Evolutionary conservation across 176 grass and related monocot species (phyloP).

Genomic region (Triticum turgidum): DNA sequence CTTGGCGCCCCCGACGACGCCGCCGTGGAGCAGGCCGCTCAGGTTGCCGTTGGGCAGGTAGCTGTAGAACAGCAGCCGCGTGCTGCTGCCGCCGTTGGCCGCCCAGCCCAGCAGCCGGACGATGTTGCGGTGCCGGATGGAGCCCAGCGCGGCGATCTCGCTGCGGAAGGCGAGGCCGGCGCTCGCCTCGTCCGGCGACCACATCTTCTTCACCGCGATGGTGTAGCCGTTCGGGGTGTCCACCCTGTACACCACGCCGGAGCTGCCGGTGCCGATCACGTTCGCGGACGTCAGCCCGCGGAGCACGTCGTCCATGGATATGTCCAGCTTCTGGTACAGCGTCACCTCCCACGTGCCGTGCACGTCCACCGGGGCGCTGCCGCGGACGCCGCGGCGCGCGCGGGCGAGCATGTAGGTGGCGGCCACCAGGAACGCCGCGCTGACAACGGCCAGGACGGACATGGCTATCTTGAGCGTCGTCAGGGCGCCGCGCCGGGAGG

Average conservation of each 20-base stretch:
- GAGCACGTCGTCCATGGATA: constrained; percentile 73
- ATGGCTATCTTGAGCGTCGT: constrained; percentile 62
- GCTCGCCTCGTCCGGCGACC: constrained; percentile 59
- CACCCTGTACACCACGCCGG: constrained; percentile 87
- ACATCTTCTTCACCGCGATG: constrained; percentile 92
- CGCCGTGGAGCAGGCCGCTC: constrained; percentile 75
- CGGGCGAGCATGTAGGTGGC: constrained; percentile 68
- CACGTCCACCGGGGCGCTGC: background rate
- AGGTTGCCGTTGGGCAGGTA: constrained; percentile 89
- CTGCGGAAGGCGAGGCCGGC: constrained; percentile 52
- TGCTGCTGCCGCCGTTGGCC: constrained; percentile 61
- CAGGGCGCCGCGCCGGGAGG: constrained; percentile 32
- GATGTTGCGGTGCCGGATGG: constrained; percentile 95
- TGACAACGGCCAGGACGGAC: constrained; percentile 67
- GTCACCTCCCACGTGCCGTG: constrained; percentile 83
- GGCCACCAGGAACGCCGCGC: constrained; percentile 49
- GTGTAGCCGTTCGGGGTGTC: constrained; percentile 57
- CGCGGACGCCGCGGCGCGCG: constrained; percentile 20
- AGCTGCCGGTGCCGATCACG: constrained; percentile 84
- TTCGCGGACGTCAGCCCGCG: constrained; percentile 79
- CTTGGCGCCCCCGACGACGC: constrained; percentile 29
- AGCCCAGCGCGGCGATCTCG: constrained; percentile 82
- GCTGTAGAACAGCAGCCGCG: constrained; percentile 75
- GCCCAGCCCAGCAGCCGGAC: constrained; percentile 83
- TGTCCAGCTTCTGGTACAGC: constrained; percentile 91